These are phyloP conservation scores for Suillus subluteus DNA, from an alignment of 768 basidiomycete genomes.

Conservation along the genomic window DNA sequence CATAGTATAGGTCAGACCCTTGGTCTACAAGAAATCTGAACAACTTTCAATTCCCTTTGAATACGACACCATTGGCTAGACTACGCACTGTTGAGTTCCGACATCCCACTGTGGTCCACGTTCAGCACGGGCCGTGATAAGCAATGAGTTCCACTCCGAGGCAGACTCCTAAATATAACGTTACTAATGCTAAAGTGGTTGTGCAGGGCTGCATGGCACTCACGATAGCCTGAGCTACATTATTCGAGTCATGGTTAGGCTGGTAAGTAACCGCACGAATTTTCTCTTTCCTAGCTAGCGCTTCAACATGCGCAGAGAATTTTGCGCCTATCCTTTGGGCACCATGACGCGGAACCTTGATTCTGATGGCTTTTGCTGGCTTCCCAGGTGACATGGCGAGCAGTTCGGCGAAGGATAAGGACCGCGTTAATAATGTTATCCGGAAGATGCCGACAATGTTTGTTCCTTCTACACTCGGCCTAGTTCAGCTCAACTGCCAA, in stretches of 20 bases:
- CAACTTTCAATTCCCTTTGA: background rate
- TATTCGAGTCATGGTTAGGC: slow-evolving; percentile 55
- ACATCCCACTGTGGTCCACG: slow-evolving; percentile 89
- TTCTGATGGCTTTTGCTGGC: slow-evolving; percentile 56
- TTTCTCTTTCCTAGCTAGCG: slow-evolving; percentile 52
- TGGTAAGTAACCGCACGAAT: slow-evolving; percentile 56
- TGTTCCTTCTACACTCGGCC: background rate
- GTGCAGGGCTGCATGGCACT: slow-evolving; percentile 31
- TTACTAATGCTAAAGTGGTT: background rate
- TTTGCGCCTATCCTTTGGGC: slow-evolving; percentile 72
- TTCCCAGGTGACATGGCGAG: slow-evolving; percentile 41
- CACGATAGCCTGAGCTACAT: slow-evolving; percentile 66
- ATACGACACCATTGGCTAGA: background rate
- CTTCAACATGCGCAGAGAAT: slow-evolving; percentile 60
- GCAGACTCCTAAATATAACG: slow-evolving; percentile 62
- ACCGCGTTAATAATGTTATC: background rate
- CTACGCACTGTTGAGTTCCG: slow-evolving; percentile 79
- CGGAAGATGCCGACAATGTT: background rate
- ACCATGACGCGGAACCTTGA: slow-evolving; percentile 76
- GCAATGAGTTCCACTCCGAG: slow-evolving; percentile 84
- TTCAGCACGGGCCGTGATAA: slow-evolving; percentile 77
- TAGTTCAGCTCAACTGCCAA: background rate
- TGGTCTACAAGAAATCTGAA: slow-evolving; percentile 76
- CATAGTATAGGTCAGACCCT: slow-evolving; percentile 72
- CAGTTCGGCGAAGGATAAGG: background rate